Base-by-base conservation (phyloP, 331 rosid genomes). In the Quercus lobata region DNA sequence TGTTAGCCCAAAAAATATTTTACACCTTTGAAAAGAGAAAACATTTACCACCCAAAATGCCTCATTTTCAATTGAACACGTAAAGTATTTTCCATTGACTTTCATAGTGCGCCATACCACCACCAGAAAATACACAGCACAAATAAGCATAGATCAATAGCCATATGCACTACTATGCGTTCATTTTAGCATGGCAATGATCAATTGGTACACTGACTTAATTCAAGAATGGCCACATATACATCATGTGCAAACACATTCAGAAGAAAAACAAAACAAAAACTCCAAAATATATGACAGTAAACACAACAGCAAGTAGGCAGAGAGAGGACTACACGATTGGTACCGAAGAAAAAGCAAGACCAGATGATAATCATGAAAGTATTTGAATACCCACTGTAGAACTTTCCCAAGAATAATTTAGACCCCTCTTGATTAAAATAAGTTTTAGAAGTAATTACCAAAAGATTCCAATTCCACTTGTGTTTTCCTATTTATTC, bases 381-480 rank as follows among this genome's bases (percentile, higher is more conserved):
- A 56, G 72, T 65, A 71, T 63, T 22, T 44, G 77, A 68, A 78
- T 79, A 93, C 99, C 98, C 83, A 86, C 82, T 85, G 98, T 62
- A 95, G 73, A 83, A 95, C 89, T 69, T 88, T 95, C 78, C 97
- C 97, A 72, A 93, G 88, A 41, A 41, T 8, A 44, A 11, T 44
- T 44, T 44, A 44, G 52, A 44, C 15, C 41, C 15, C 52, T 44
- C 52, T 44, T 44, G 52, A 44, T 11, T 44, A 1, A 44, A 2
- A 2, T 9, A 44, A 9, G 14, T 44, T 10, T 44, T 44, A 7
- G 52, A 44, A 44, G 52, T 44, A 44, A 44, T 44, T 44, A 44
- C 14, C 52, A 44, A 44, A 35, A 44, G 52, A 44, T 44, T 44
- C 52, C 52, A 44, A 44, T 44, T 10, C 52, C 14, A 11, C 52